Evolutionary conservation across 1,284 basidiomycete genomes (phyloP).

Genomic region (Ganoderma lucidum): DNA sequence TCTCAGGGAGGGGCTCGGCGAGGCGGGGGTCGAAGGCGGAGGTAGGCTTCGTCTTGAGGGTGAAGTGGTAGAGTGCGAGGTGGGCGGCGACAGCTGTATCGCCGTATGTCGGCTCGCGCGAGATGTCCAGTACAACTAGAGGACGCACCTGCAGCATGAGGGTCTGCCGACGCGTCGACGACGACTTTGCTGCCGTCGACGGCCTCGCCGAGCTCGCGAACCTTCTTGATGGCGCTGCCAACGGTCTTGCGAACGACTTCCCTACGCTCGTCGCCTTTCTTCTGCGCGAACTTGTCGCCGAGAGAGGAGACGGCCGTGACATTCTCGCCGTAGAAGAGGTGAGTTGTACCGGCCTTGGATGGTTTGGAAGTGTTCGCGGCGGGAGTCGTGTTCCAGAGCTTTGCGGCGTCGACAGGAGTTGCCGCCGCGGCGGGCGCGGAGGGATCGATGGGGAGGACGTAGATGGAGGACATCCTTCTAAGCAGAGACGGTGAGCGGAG

Average conservation of each 20-base stretch:
- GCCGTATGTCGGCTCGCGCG: not conserved
- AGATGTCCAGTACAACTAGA: not conserved
- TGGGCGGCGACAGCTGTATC: constrained; percentile 77
- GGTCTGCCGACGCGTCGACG: constrained; percentile 70
- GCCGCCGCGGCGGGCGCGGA: constrained; percentile 38
- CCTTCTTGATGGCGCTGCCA: constrained; percentile 70
- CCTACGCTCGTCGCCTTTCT: constrained; percentile 57
- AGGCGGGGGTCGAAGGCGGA: constrained; percentile 65
- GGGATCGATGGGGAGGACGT: constrained; percentile 54
- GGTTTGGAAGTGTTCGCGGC: constrained; percentile 46
- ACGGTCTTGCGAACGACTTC: constrained; percentile 74
- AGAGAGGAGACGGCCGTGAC: constrained; percentile 68
- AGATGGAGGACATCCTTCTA: constrained; percentile 47
- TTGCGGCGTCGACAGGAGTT: constrained; percentile 43
- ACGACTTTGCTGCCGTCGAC: constrained; percentile 57
- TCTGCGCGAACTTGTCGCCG: constrained; percentile 63
- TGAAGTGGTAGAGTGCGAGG: constrained; percentile 77
- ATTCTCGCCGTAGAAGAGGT: constrained; percentile 67
- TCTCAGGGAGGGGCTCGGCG: constrained; percentile 54
- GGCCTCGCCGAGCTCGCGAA: constrained; percentile 64
- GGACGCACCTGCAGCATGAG: constrained; percentile 73
- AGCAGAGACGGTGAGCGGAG: constrained; percentile 21
- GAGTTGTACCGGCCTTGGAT: constrained; percentile 68
- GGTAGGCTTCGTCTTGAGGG: constrained; percentile 74
- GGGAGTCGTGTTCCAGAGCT: constrained; percentile 53